Percentiles rank a stretch among this genome's conserved stretches.
phyloP scores from a whole-genome alignment of 306 rosid species.

The Prunus kanzakura region DNA sequence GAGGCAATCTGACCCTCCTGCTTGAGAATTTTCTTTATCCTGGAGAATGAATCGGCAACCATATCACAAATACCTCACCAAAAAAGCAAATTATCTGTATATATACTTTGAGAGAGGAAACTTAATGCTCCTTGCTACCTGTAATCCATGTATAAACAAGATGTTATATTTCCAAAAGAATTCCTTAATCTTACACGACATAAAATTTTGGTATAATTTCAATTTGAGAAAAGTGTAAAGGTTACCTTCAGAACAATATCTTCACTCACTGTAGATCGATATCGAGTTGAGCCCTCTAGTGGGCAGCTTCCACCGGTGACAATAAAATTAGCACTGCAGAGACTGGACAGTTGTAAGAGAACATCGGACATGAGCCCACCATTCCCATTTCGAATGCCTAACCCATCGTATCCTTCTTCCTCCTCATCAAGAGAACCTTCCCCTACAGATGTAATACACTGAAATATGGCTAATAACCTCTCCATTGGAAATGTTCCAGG shows the following conservation, averaged over 20 bases:
- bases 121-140: conserved; percentile 92
- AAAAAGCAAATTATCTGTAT: conserved; percentile 46
- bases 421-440: conserved; percentile 59
- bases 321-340: conserved; percentile 85
- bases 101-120: conserved; percentile 85
- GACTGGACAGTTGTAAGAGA: conserved; percentile 78
- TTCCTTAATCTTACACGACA: not conserved
- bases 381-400: conserved; percentile 41
- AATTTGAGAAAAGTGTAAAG: not conserved
- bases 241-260: conserved; percentile 73
- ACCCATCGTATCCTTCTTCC: conserved; percentile 36
- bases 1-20: not conserved
- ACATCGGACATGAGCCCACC: conserved; percentile 73
- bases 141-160: conserved; percentile 22
- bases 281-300: conserved; percentile 76
- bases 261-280: conserved; percentile 74
- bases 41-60: conserved; percentile 8
- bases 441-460: conserved; percentile 69
- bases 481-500: conserved; percentile 96
- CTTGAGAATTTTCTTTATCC: conserved; percentile 9
- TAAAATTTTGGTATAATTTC: not conserved
- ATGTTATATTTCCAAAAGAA: not conserved
- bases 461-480: conserved; percentile 91
- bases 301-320: conserved; percentile 86
- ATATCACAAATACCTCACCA: conserved; percentile 18